These are phyloP conservation scores for Phytophthora fragariae DNA, from an alignment of 352 stramenopile genomes.

Conservation along the genomic window DNA sequence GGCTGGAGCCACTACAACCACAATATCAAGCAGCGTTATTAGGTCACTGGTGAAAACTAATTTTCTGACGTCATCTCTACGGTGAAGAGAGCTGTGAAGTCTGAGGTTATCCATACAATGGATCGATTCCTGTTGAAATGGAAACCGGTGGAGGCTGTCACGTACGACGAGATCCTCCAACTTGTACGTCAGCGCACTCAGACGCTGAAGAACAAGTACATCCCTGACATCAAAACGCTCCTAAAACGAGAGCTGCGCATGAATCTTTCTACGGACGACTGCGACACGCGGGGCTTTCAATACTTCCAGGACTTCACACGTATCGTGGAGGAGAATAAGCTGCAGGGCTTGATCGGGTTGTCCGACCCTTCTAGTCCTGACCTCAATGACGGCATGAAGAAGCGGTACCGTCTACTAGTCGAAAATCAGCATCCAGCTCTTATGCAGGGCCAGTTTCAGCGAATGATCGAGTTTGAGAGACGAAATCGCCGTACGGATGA, in stretches of 20 bases:
- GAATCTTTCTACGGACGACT: slow-evolving; percentile 22
- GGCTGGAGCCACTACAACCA: slow-evolving; percentile 26
- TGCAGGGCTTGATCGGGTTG: slow-evolving; percentile 17
- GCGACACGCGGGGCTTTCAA: slow-evolving; percentile 17
- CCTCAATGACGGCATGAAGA: slow-evolving; percentile 13
- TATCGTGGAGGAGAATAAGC: slow-evolving; percentile 23
- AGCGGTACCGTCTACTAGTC: not conserved
- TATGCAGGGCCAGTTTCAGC: slow-evolving; percentile 7
- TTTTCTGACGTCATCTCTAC: slow-evolving; percentile 16
- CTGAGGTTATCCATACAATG: slow-evolving; percentile 29
- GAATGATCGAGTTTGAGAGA: slow-evolving; percentile 24
- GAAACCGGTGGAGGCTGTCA: slow-evolving; percentile 17
- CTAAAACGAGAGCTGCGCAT: slow-evolving; percentile 24
- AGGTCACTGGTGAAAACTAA: slow-evolving; percentile 23
- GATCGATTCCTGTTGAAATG: slow-evolving; percentile 20
- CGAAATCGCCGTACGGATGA: slow-evolving; percentile 6
- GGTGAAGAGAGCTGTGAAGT: slow-evolving; percentile 20
- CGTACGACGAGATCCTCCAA: slow-evolving; percentile 17
- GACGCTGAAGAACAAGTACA: slow-evolving; percentile 25
- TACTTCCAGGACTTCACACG: slow-evolving; percentile 27
- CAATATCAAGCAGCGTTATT: slow-evolving; percentile 24
- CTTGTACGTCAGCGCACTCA: slow-evolving; percentile 16
- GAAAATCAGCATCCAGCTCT: slow-evolving; percentile 10
- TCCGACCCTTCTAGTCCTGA: slow-evolving; percentile 1
- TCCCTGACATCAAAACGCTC: slow-evolving; percentile 23